Conservation (phyloP, 2,329 filamentous ascomycete genomes). For the Septoria linicola region DNA sequence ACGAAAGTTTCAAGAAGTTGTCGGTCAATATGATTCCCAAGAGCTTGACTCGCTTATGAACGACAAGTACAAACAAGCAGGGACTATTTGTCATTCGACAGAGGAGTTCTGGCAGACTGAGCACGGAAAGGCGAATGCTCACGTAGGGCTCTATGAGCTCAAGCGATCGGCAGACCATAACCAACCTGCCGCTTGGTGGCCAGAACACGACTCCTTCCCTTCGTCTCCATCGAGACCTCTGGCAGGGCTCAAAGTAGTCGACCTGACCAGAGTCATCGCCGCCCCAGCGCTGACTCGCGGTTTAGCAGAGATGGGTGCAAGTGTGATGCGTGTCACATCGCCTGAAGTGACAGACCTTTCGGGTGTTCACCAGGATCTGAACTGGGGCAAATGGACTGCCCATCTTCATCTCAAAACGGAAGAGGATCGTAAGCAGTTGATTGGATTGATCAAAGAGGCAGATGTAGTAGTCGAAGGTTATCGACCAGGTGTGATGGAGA, state of each 20-base stretch:
- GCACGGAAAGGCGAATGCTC: constrained; percentile 34
- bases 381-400: constrained; percentile 52
- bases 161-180: constrained; percentile 10
- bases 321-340: constrained; percentile 70
- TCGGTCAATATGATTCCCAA: constrained; percentile 41
- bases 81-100: constrained; percentile 44
- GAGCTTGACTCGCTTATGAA: constrained; percentile 46
- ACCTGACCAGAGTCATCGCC: constrained; percentile 73
- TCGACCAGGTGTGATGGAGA: constrained; percentile 50
- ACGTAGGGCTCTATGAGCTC: constrained; percentile 27
- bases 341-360: constrained; percentile 62
- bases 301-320: constrained; percentile 72
- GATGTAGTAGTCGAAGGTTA: constrained; percentile 55
- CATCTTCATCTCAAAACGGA: constrained; percentile 46
- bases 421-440: constrained; percentile 42
- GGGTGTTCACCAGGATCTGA: constrained; percentile 47
- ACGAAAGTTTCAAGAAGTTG: constrained; percentile 44
- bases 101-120: constrained; percentile 42
- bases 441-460: constrained; percentile 47
- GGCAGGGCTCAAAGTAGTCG: constrained; percentile 68
- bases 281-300: constrained; percentile 70
- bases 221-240: constrained; percentile 41
- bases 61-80: constrained; percentile 43
- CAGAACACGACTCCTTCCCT: constrained; percentile 30
- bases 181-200: constrained; percentile 32